phyloP scores from a whole-genome alignment of 1,284 basidiomycete species.

The Agroathelia rolfsii region DNA sequence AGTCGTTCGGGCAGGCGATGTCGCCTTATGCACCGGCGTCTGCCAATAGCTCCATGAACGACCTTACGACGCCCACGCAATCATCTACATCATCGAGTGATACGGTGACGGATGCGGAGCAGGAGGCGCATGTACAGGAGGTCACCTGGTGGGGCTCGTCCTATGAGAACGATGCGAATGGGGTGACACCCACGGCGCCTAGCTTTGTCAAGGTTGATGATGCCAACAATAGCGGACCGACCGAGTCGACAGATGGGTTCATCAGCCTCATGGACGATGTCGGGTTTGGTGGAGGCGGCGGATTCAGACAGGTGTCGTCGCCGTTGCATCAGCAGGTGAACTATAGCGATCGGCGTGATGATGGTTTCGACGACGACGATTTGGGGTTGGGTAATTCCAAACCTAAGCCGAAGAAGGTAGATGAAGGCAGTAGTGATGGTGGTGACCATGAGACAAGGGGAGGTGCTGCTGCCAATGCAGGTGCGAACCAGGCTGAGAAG shows the following conservation, averaged over 20 bases:
- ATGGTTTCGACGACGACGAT: slow-evolving; percentile 76
- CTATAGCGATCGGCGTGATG: slow-evolving; percentile 20
- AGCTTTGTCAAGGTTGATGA: slow-evolving; percentile 47
- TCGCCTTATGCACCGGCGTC: slow-evolving; percentile 17
- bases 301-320: too few relatives aligned
- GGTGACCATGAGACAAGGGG: slow-evolving; percentile 17
- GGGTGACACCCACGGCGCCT: slow-evolving; percentile 57
- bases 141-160: slow-evolving; percentile 56
- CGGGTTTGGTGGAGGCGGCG: too few relatives aligned
- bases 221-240: slow-evolving; percentile 23
- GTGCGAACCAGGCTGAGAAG: slow-evolving; percentile 15
- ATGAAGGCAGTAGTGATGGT: slow-evolving; percentile 16
- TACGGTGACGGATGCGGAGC: slow-evolving; percentile 19
- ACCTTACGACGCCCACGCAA: slow-evolving; percentile 25
- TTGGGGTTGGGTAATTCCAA: slow-evolving; percentile 82
- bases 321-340: too few relatives aligned
- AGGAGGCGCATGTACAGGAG: slow-evolving; percentile 24
- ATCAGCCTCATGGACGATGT: slow-evolving; percentile 78
- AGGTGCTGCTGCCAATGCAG: too few relatives aligned
- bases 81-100: slow-evolving; percentile 22
- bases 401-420: slow-evolving; percentile 28
- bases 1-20: slow-evolving; percentile 29
- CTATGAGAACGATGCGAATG: slow-evolving; percentile 33
- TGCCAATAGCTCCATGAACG: slow-evolving; percentile 21
- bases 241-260: slow-evolving; percentile 51